phyloP scores from a whole-genome alignment of 371 early-diverging fungal species.

The Nematocida sp. region DNA sequence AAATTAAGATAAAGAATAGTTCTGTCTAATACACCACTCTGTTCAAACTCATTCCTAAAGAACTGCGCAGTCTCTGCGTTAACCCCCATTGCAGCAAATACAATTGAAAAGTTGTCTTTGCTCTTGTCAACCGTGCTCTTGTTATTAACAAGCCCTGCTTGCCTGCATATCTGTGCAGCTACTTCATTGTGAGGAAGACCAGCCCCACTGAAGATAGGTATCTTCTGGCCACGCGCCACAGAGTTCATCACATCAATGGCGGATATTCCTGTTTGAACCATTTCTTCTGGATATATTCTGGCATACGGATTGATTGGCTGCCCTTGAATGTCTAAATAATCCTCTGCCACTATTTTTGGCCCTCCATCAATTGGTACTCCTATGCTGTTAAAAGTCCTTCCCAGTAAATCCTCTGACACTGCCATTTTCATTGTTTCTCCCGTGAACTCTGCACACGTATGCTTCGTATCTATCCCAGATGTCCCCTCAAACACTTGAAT shows the following conservation, averaged over 20 bases:
- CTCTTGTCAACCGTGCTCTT: constrained; percentile 93
- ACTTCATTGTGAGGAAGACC: constrained; percentile 99
- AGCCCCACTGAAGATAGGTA: constrained; percentile 98
- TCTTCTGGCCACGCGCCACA: constrained; percentile 99
- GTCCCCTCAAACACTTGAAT: constrained; percentile 99
- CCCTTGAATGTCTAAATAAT: constrained; percentile 88
- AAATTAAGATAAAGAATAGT: constrained; percentile 97
- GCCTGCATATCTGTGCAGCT: constrained; percentile 99
- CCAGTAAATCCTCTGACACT: constrained; percentile 97
- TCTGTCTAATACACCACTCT: constrained; percentile 96
- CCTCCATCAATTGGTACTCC: constrained; percentile 98
- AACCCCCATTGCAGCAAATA: constrained; percentile 99
- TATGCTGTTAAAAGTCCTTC: constrained; percentile 97
- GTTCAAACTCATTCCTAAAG: constrained; percentile 99
- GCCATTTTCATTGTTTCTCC: constrained; percentile 94
- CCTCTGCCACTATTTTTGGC: constrained; percentile 95
- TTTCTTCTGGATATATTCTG: constrained; percentile 98
- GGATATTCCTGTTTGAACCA: constrained; percentile 99
- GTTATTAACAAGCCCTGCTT: constrained; percentile 94
- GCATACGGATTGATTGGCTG: constrained; percentile 98
- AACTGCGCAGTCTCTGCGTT: constrained; percentile 99
- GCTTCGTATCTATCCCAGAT: constrained; percentile 90
- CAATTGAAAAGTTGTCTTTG: constrained; percentile 99
- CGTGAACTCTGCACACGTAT: constrained; percentile 90
- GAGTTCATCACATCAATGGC: constrained; percentile 99